Conservation (phyloP, 2,329 filamentous ascomycete genomes). For the Hypocreales sp. region DNA sequence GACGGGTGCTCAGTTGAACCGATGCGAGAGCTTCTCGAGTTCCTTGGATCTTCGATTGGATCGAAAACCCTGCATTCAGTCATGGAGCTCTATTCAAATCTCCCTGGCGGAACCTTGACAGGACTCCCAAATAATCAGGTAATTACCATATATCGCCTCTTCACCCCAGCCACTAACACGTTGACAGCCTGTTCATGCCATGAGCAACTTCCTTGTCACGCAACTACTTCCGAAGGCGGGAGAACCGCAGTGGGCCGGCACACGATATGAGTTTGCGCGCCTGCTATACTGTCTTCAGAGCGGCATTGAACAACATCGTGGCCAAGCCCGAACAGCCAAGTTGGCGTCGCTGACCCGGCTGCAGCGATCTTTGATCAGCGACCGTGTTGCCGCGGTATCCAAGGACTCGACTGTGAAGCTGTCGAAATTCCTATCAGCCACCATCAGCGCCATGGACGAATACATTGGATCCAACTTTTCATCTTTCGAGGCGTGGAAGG, state of each 20-base stretch:
- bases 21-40: slow-evolving; percentile 12
- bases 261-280: slow-evolving; percentile 33
- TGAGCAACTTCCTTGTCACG: slow-evolving; percentile 40
- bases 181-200: slow-evolving; percentile 42
- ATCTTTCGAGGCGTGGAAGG: slow-evolving; percentile 14
- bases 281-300: slow-evolving; percentile 26
- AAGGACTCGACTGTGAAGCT: slow-evolving; percentile 46
- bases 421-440: slow-evolving; percentile 30
- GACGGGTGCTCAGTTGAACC: slow-evolving; percentile 3
- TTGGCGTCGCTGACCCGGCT: slow-evolving; percentile 41
- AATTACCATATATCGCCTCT: too few species aligned
- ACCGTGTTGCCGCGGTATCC: slow-evolving; percentile 36
- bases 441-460: slow-evolving; percentile 23
- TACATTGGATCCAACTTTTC: slow-evolving; percentile 23
- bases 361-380: slow-evolving; percentile 41
- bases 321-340: slow-evolving; percentile 27
- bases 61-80: slow-evolving; percentile 16
- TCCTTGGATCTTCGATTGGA: slow-evolving; percentile 17
- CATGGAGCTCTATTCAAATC: slow-evolving; percentile 16
- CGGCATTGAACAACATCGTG: slow-evolving; percentile 24
- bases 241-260: slow-evolving; percentile 31
- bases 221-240: slow-evolving; percentile 23
- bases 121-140: slow-evolving; percentile 17
- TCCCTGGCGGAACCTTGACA: slow-evolving; percentile 13
- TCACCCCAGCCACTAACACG: too few species aligned